Conservation (phyloP, 139 green algal genomes). For the Micractinium conductrix region DNA sequence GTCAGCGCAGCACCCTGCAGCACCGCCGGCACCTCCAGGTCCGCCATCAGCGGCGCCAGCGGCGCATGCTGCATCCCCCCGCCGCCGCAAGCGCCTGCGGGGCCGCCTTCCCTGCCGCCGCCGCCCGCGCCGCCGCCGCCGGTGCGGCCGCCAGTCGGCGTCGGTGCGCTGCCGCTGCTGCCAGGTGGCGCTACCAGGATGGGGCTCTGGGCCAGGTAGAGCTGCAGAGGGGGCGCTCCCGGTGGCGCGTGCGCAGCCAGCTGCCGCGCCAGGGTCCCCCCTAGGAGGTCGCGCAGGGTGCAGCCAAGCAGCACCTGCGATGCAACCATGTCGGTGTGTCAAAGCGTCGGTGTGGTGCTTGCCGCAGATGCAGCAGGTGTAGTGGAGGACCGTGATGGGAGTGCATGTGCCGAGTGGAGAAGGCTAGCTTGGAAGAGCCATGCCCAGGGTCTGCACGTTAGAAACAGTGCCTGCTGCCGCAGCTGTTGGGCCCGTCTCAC, state of each 20-base stretch:
- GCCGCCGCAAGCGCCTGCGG: neutral
- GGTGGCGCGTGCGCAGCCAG: slow-evolving; percentile 18
- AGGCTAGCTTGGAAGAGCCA: no score
- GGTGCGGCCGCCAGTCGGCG: neutral
- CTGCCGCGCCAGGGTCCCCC: slow-evolving; percentile 18
- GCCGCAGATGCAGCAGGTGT: no score
- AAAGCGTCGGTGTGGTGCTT: no score
- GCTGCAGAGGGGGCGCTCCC: neutral
- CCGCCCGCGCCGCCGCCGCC: slow-evolving; percentile 22
- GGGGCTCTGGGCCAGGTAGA: slow-evolving; percentile 49
- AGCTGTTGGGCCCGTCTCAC: no score
- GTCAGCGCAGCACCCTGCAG: neutral
- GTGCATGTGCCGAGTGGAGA: no score
- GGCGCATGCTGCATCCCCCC: slow-evolving; percentile 10
- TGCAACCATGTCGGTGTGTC: no score
- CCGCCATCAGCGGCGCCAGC: slow-evolving; percentile 11
- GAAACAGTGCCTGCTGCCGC: no score
- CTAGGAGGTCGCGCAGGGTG: slow-evolving; percentile 40
- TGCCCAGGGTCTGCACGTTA: no score
- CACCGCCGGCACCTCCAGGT: slow-evolving; percentile 21
- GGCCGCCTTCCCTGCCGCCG: neutral
- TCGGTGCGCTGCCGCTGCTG: neutral
- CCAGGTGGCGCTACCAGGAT: no score
- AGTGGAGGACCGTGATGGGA: no score
- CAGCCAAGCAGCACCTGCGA: slow-evolving; percentile 41